These are phyloP conservation scores for Yarrowia galli DNA, from an alignment of 1,139 yeast species.

Conservation along the genomic window DNA sequence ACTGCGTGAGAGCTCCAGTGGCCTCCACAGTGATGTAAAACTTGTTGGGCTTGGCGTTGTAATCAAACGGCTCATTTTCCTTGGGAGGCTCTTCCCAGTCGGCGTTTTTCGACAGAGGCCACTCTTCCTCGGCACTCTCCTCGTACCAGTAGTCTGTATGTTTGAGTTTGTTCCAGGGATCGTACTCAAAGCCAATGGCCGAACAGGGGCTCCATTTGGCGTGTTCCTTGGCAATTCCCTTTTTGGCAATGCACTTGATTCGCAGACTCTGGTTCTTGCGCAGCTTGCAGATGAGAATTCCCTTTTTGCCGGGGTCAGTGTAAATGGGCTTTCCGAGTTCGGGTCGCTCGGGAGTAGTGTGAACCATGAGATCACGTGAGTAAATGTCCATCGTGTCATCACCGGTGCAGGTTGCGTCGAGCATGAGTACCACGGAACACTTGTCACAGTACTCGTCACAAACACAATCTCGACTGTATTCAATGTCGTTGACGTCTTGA, in stretches of 20 bases:
- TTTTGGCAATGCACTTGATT: slow-evolving; percentile 91
- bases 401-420: slow-evolving; percentile 86
- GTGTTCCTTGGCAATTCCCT: slow-evolving; percentile 97
- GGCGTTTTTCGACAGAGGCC: slow-evolving; percentile 90
- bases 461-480: slow-evolving; percentile 91
- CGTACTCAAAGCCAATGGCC: slow-evolving; percentile 97
- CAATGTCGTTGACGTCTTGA: slow-evolving; percentile 71
- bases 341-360: slow-evolving; percentile 55
- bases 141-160: slow-evolving; percentile 98
- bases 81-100: slow-evolving; percentile 97
- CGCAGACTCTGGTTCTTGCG: slow-evolving; percentile 92
- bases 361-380: slow-evolving; percentile 73
- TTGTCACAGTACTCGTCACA: slow-evolving; percentile 97
- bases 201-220: slow-evolving; percentile 98
- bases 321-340: slow-evolving; percentile 80
- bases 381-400: slow-evolving; percentile 91
- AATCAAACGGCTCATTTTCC: slow-evolving; percentile 87
- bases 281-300: slow-evolving; percentile 87
- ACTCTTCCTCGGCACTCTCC: slow-evolving; percentile 83
- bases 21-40: slow-evolving; percentile 92
- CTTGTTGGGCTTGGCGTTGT: slow-evolving; percentile 77
- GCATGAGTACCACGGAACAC: slow-evolving; percentile 86
- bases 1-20: slow-evolving; percentile 85
- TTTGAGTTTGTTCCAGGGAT: slow-evolving; percentile 97
- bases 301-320: slow-evolving; percentile 76